Base-by-base conservation (phyloP, 345 rosid species). In the Eutrema japonicum region DNA sequence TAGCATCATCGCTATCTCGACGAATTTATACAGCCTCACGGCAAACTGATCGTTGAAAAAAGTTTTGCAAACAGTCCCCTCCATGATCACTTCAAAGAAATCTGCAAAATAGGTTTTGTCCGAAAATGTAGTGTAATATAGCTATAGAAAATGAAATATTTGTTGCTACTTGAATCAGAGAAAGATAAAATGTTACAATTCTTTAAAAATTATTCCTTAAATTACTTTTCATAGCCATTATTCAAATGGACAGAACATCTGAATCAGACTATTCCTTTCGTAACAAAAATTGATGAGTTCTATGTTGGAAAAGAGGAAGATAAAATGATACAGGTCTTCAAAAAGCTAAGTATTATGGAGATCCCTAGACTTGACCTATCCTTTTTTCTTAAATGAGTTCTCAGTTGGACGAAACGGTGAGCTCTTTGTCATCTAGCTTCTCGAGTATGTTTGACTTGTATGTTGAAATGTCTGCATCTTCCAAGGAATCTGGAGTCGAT, bases 391-490 rank as follows among this genome's bases (percentile, higher is more conserved):
- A 32, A 58, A 18, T 9, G 30, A 33, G 68, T 22, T 13, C 33
- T 75, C 37, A 60, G 11, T 27, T 67, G 63, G 85, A 70, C 43
- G 72, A 68, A 43, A 72, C 41, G 8, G 78, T 73, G 10, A 65
- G 68, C 77, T 66, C 80, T 71, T 80, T 61, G 32, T 89, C 92
- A 79, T 80, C 83, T 71, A 90, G 87, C 71, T 86, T 86, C 80
- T 86, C 83, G 33, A 92, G 80, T 79, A 95, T 80, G 81, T 72
- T 77, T 42, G 84, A 82, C 77, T 80, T 88, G 77, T 74, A 85
- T 40, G 64, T 82, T 61, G 78, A 80, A 7, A 86, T 76, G 68
- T 87, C 96, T n/a, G 71, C 74, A 40, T 87, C 88, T 73, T 86
- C 83, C 3, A 63, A 51, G 4, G 89, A 86, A 70, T 80, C 84